These are phyloP conservation scores for Nicotiana benthamiana DNA, from an alignment of 257 asterid genomes.

Conservation along the genomic window DNA sequence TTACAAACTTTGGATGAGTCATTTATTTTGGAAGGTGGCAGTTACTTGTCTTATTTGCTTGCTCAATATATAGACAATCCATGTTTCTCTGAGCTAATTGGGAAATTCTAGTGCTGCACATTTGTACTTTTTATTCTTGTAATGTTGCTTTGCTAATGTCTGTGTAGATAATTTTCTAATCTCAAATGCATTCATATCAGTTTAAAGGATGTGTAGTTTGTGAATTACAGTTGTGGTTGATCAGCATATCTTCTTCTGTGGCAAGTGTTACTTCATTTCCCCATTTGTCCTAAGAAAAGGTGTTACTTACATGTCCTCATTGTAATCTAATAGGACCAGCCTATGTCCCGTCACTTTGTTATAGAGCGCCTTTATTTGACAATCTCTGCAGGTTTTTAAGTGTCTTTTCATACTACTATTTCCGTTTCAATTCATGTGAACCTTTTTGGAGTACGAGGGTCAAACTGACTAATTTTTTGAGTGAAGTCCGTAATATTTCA, in stretches of 20 bases:
- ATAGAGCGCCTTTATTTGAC: neutral
- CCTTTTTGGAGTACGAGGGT: too few species aligned
- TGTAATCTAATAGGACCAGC: neutral
- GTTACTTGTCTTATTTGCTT: neutral
- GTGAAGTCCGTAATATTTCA: too few species aligned
- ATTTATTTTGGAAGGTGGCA: neutral
- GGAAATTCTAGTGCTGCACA: neutral
- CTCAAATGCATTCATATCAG: neutral
- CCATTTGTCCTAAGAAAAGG: neutral
- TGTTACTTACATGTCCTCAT: neutral
- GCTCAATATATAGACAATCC: neutral
- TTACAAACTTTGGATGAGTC: neutral
- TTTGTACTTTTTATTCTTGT: neutral
- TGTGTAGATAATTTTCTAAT: neutral
- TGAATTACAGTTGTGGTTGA: neutral
- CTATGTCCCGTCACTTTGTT: neutral
- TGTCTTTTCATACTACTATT: neutral
- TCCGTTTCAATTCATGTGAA: too few species aligned
- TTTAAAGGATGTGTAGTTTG: neutral
- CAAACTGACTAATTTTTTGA: too few species aligned
- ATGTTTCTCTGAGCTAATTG: neutral
- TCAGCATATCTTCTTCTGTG: neutral
- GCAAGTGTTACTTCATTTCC: neutral
- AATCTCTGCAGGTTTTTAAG: neutral
- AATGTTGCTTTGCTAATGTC: neutral